A percentile compares a stretch with the other conserved stretches of the same genome.
Conservation (phyloP, 805 yeast species). For the Kazachstania kunashirensis region DNA sequence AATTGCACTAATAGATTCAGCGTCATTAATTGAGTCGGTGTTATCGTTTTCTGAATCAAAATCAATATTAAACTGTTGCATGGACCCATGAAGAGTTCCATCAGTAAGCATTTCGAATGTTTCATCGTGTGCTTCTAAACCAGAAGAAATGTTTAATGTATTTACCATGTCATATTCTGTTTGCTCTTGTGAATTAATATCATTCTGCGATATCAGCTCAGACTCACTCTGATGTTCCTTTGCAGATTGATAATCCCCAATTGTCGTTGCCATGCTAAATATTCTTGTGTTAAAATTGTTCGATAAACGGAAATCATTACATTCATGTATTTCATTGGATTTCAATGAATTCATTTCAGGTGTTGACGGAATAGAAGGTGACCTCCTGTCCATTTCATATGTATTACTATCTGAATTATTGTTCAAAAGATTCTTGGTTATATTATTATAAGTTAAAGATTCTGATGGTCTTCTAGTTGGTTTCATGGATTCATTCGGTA, state of each 20-base stretch:
- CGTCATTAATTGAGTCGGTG: not conserved
- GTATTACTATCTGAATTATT: no score
- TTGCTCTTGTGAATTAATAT: not conserved
- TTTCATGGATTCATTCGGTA: no score
- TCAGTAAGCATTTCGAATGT: no score
- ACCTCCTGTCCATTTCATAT: no score
- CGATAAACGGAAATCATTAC: not conserved
- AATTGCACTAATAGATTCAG: not conserved
- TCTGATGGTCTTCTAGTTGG: no score
- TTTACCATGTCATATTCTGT: not conserved
- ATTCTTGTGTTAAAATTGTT: constrained; percentile 15
- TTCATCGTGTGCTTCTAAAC: not conserved
- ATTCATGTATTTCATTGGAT: not conserved
- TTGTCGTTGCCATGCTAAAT: constrained; percentile 21
- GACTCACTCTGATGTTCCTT: constrained; percentile 9
- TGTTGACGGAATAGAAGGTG: constrained; percentile 1
- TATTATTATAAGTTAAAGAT: no score
- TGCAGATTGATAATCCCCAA: constrained; percentile 20
- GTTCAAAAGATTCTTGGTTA: no score
- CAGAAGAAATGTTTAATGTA: not conserved
- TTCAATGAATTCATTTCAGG: constrained; percentile 2
- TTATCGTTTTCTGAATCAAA: not conserved
- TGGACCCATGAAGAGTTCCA: not conserved
- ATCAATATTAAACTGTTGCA: not conserved
- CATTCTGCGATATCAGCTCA: not conserved